Base-by-base conservation (phyloP, 257 asterid species). In the Nemophila menziesii region DNA sequence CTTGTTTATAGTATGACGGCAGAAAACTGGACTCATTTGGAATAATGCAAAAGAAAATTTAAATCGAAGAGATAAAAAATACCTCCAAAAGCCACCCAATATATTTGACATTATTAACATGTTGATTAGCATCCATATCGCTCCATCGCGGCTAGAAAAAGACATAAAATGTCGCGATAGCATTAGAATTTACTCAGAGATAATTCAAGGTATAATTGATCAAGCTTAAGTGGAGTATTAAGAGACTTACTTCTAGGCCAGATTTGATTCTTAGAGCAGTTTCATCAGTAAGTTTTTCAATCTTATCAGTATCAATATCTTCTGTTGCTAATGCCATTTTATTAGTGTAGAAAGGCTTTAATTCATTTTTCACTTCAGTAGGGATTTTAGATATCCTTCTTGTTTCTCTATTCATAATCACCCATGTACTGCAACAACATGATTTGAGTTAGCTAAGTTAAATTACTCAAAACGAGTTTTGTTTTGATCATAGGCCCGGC, bases 51-150 rank as follows among this genome's bases (percentile, higher is more conserved):
- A 23, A 9, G 12, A 5, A 29, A 41, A 3, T 19, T 13, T 13
- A 1, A 14, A 14, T 4, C 20, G 23, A 3, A 13, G 5, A 8
- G 15, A 33, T 27, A 33, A 29, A 24, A 13, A 48, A 22, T 73
- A 84, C 95, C 93, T 84, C 95, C 60, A 84, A 51, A 20, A 80
- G 64, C 95, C 93, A 84, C 15, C 95, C 95, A 2, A 84, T 80
- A 68, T 84, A 84, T 62, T 84, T 84, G 55, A 84, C 95, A 50
- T 84, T 84, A 52, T 84, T 84, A 5, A 84, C 95, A 33, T 84
- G 95, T 55, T 84, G 95, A 46, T 84, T 84, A 21, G 74, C 93
- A 65, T 84, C 95, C 95, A 84, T 80, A 39, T 84, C 95, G 49
- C 82, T 84, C 95, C 95, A 84, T 43, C 95, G 68, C 0, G 95